Evolutionary conservation across 2,329 filamentous ascomycete species (phyloP).

Genomic region (Lachnellula suecica): DNA sequence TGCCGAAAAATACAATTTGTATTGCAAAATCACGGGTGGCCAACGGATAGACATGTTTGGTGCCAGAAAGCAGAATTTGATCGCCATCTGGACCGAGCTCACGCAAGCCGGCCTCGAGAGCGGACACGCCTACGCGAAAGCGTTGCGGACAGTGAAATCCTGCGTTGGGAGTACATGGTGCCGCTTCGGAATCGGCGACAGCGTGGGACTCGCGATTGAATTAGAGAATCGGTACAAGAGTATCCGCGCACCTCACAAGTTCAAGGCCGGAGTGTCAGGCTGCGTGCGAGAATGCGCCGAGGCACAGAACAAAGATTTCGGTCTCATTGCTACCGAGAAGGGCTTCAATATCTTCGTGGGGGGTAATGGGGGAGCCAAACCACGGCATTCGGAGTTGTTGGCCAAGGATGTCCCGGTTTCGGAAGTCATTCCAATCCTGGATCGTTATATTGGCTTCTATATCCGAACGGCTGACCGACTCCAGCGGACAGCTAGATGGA

Average conservation of each 20-base stretch:
- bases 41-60: slow-evolving; percentile 94
- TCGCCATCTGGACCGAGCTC: slow-evolving; percentile 77
- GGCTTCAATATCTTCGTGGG: slow-evolving; percentile 92
- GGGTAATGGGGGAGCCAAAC: slow-evolving; percentile 86
- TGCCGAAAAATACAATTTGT: slow-evolving; percentile 79
- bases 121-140: slow-evolving; percentile 89
- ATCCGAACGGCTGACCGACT: slow-evolving; percentile 90
- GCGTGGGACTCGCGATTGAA: slow-evolving; percentile 85
- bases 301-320: slow-evolving; percentile 91
- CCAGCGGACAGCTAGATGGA: slow-evolving; percentile 84
- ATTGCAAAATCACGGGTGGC: slow-evolving; percentile 89
- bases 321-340: slow-evolving; percentile 87
- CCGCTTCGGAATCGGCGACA: slow-evolving; percentile 83
- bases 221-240: slow-evolving; percentile 91
- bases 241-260: slow-evolving; percentile 84
- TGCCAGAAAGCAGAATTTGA: slow-evolving; percentile 81
- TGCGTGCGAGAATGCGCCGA: slow-evolving; percentile 93
- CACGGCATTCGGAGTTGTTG: slow-evolving; percentile 76
- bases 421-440: slow-evolving; percentile 79
- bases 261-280: slow-evolving; percentile 86
- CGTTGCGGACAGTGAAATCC: slow-evolving; percentile 83
- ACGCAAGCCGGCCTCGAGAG: slow-evolving; percentile 86
- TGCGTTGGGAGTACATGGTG: slow-evolving; percentile 94
- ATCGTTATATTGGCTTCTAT: slow-evolving; percentile 91
- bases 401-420: slow-evolving; percentile 83